Evolutionary conservation across 2,329 filamentous ascomycete species (phyloP), one percentile per base, ranked within the genome.

Genomic region (Cercospora zeina): DNA sequence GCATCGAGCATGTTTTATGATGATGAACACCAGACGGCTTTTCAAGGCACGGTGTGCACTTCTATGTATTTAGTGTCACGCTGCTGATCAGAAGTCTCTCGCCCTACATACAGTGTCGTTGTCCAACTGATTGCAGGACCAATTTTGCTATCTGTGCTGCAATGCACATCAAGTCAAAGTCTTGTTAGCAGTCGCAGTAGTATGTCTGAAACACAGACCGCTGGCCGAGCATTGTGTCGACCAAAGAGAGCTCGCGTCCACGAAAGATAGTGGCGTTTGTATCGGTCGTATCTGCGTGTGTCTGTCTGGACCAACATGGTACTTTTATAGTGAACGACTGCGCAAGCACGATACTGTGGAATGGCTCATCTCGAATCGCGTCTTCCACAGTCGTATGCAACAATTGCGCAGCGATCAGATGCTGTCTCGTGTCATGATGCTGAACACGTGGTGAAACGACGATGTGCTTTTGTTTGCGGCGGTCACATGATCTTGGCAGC

Each of bases 401-500:
- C 21, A 3, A 3, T 27, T 47, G 11, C 42, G 24, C 21, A 24
- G 21, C 21, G 13, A 47, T 47, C 42, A 53, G 24, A 59, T 14
- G 34, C 19, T 39, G 42, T 37, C 27, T 37, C 24, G 27, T 55
- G 33, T 55, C 19, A 31, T 34, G 34, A 55, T 27, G 53, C 21
- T n/a, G 53, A 37, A 31, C 36, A 42, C 30, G 31, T 37, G 58
- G 27, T 54, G 33, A 36, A 57, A 24, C 45, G 36, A n/a, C 36
- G 54, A 55, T 54, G 34, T 37, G 58, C 54, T 49, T 60, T 30
- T 59, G 47, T 60, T 50, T 34, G 58, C 50, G 34, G 27, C n/a
- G 30, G 39, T 36, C 58, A 55, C 49, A 34, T 53, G 49, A 53
- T 16, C 42, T 47, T 21, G 42, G 42, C 42, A 47, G 42, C 42